Evolutionary conservation across 1,139 yeast genomes (phyloP), one percentile per base, ranked within the genome.

Genomic region (Hyphopichia burtonii): DNA sequence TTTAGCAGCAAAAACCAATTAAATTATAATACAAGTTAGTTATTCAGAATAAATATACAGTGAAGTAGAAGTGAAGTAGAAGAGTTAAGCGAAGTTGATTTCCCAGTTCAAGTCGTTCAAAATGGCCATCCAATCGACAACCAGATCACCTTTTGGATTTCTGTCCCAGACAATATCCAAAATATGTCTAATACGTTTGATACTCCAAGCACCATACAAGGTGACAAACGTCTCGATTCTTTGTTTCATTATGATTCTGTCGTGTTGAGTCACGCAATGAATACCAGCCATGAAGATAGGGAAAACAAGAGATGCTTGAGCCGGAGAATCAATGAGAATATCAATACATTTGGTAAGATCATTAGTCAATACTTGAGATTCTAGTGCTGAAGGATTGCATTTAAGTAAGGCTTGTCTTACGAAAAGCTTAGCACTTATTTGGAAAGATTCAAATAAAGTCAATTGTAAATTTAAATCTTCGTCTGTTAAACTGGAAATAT

Each of bases 261-360:
- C 84, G 31, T 54, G 62, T 4, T 64, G 61, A 1, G 74, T 65
- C 8, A 80, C 76, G 52, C 86, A 78, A 56, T 82, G 83, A 51
- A 86, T 76, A 1, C 94, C 93, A 0, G 90, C 84, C 28, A 86
- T 80, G 55, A 87, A 87, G 48, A 85, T 62, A 0, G 95, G 95
- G 59, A 86, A 86, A 36, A 85, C 84, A 16, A 86, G 61, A 2
- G 86, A 79, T 5, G 88, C 83, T 54, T 86, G 91, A 30, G 85
- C 85, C 1, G 80, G 75, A 0, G 91, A 73, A 2, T 80, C 87
- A 34, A 87, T 59, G 3, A 86, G 71, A 4, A 80, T 70, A 52
- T 84, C 89, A 28, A 86, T 61, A 44, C 85, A 74, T 43, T 76
- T 71, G 28, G 76, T 58, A 42, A 86, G 65, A 47, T 82, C 82